Conservation (phyloP, 169 alveolate species). For the Plasmodium relictum region DNA sequence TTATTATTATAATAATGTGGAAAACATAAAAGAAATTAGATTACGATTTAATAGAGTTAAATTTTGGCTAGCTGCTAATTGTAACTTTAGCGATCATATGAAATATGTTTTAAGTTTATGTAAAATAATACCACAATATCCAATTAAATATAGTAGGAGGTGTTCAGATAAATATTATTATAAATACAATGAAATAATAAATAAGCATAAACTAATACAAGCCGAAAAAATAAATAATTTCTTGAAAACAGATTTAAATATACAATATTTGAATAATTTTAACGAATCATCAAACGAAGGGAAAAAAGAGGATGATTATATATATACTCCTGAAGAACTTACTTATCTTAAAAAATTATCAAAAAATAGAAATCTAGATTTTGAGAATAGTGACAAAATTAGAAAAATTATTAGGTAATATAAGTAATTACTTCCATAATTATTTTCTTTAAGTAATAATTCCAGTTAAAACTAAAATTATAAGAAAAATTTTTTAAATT, state of each 20-base stretch:
- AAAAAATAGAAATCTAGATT: constrained; percentile 64
- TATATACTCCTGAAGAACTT: constrained; percentile 76
- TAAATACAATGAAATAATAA: constrained; percentile 64
- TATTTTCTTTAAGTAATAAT: not conserved
- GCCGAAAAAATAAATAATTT: constrained; percentile 63
- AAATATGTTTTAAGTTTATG: constrained; percentile 71
- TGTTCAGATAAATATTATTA: constrained; percentile 72
- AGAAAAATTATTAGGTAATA: constrained; percentile 61
- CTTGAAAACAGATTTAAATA: constrained; percentile 71
- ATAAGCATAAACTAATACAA: constrained; percentile 72
- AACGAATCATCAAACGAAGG: constrained; percentile 19
- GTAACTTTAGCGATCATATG: constrained; percentile 82
- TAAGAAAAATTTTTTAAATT: too few relatives aligned
- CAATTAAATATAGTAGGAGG: constrained; percentile 63
- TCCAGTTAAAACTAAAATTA: too few relatives aligned
- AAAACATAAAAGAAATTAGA: constrained; percentile 87
- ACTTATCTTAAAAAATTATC: constrained; percentile 70
- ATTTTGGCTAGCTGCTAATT: constrained; percentile 91
- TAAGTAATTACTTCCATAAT: not conserved
- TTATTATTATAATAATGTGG: constrained; percentile 66
- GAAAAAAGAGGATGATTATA: constrained; percentile 57
- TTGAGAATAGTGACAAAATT: constrained; percentile 64
- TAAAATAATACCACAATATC: constrained; percentile 73
- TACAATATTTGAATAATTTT: constrained; percentile 55
- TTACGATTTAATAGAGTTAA: constrained; percentile 89